Conservation (phyloP, 1,284 basidiomycete genomes). For the Vanrija sp. region DNA sequence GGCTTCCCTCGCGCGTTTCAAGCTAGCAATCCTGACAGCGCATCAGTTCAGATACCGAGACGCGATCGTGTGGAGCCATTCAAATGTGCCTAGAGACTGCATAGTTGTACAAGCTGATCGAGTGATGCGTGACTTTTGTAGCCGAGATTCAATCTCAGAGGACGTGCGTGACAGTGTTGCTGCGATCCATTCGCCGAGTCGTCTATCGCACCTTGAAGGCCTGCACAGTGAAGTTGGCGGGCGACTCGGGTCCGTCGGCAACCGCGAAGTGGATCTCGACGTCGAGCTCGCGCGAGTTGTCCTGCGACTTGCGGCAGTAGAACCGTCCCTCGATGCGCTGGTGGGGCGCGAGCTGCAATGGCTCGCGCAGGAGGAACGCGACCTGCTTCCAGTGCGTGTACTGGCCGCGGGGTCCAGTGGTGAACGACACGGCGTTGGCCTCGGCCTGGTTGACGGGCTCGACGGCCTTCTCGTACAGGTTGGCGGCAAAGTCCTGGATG, state of each 20-base stretch:
- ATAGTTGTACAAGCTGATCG: too few relatives aligned
- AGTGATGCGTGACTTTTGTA: too few relatives aligned
- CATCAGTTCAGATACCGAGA: too few relatives aligned
- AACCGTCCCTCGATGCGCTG: constrained; percentile 68
- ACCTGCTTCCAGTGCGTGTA: constrained; percentile 99
- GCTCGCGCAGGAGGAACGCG: constrained; percentile 76
- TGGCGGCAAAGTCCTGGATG: constrained; percentile 30
- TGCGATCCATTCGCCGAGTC: background rate
- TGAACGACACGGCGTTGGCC: constrained; percentile 63
- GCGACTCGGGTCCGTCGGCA: constrained; percentile 10
- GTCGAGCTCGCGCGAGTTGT: constrained; percentile 84
- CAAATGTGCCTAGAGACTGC: too few relatives aligned
- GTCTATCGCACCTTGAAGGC: constrained; percentile 33
- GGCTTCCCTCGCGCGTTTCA: too few relatives aligned
- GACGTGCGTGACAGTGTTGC: too few relatives aligned
- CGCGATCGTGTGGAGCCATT: too few relatives aligned
- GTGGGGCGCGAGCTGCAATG: constrained; percentile 71
- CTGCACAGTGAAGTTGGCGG: constrained; percentile 25
- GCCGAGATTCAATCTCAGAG: too few relatives aligned
- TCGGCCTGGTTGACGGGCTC: constrained; percentile 18
- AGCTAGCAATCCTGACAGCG: too few relatives aligned
- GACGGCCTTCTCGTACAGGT: constrained; percentile 26
- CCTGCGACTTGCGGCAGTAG: constrained; percentile 71
- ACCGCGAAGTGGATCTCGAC: constrained; percentile 74
- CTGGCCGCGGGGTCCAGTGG: constrained; percentile 75